These are phyloP conservation scores for Trichoderma sp. DNA, from an alignment of 2,329 filamentous ascomycete species.

Conservation along the genomic window DNA sequence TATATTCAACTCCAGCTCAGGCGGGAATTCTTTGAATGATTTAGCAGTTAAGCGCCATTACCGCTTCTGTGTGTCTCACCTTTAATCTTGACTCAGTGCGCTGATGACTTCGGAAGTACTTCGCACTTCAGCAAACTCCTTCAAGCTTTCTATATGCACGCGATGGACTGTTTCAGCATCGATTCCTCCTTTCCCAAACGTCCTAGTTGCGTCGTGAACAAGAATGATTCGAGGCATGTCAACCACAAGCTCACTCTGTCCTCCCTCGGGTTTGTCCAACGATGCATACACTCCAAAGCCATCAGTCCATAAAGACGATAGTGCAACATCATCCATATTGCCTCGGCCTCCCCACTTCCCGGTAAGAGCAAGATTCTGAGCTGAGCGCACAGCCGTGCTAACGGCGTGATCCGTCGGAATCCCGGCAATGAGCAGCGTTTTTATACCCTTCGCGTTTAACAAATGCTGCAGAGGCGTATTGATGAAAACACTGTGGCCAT, in stretches of 20 bases:
- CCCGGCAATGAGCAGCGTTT: conserved; percentile 22
- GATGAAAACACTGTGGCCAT: conserved; percentile 16
- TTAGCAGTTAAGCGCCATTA: background rate
- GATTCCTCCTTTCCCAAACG: conserved; percentile 21
- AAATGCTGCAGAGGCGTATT: conserved; percentile 19
- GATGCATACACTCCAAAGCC: conserved; percentile 18
- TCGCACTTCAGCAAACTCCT: conserved; percentile 22
- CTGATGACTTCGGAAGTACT: background rate
- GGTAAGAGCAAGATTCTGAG: conserved; percentile 21
- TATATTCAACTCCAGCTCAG: background rate
- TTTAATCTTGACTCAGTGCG: background rate
- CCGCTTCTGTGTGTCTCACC: background rate
- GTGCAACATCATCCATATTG: conserved; percentile 21
- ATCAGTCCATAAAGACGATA: conserved; percentile 13
- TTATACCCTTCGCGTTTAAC: conserved; percentile 18
- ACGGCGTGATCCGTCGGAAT: conserved; percentile 21
- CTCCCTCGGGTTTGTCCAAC: background rate
- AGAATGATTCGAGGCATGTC: conserved; percentile 25
- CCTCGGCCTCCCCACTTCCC: conserved; percentile 25
- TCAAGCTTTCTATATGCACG: conserved; percentile 22
- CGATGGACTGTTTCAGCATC: conserved; percentile 21
- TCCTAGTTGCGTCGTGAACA: conserved; percentile 22
- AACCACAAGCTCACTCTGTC: conserved; percentile 12
- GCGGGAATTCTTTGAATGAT: background rate
- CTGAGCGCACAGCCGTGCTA: conserved; percentile 24